Conservation (phyloP, 2,329 filamentous ascomycete species). For the Teratosphaeria destructans region DNA sequence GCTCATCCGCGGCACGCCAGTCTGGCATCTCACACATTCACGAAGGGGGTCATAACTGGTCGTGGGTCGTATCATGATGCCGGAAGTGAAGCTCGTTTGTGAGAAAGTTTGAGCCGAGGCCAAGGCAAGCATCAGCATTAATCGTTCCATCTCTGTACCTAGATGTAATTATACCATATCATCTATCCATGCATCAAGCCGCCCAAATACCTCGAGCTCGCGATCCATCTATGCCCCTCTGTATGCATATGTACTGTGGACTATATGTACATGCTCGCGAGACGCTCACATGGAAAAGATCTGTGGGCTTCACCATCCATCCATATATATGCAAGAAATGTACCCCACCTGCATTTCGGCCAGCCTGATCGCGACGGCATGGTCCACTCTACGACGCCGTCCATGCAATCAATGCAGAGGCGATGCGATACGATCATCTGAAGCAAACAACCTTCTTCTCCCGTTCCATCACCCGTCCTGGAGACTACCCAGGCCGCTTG, state of each 20-base stretch:
- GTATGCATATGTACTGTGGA: neutral
- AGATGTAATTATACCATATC: neutral
- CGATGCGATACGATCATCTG: neutral
- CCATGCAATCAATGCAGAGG: neutral
- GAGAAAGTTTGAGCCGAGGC: neutral
- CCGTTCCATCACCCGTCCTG: neutral
- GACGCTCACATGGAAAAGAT: neutral
- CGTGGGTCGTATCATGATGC: neutral
- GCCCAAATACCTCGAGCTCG: neutral
- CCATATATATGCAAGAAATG: neutral
- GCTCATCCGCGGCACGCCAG: neutral
- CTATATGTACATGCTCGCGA: neutral
- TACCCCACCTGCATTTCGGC: neutral
- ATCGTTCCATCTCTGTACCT: neutral
- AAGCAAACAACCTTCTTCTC: neutral
- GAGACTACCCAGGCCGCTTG: constrained; percentile 16
- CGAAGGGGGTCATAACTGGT: neutral
- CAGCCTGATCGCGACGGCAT: neutral
- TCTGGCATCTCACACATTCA: neutral
- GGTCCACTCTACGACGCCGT: neutral
- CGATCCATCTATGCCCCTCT: neutral
- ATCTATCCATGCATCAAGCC: neutral
- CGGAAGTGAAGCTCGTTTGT: neutral
- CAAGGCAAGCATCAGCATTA: neutral
- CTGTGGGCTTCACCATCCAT: neutral